phyloP scores from a whole-genome alignment of 2,329 filamentous ascomycete genomes.

The Curvularia eragrostidis region DNA sequence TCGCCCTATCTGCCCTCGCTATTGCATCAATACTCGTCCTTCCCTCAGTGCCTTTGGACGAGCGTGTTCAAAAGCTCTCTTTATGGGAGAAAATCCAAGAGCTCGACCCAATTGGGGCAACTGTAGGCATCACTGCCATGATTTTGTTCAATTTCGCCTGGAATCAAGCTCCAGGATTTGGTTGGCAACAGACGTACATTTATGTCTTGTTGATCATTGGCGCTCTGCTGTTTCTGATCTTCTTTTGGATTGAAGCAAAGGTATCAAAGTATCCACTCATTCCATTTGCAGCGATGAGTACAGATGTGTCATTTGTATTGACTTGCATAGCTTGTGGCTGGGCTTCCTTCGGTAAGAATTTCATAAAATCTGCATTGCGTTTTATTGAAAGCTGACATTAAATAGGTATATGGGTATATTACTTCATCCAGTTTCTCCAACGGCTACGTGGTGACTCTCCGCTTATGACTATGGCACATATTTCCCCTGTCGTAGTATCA shows the following conservation, averaged over 20 bases:
- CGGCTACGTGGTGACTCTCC: constrained; percentile 33
- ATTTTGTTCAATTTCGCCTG: constrained; percentile 70
- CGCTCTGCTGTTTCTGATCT: constrained; percentile 60
- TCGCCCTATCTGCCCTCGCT: constrained; percentile 50
- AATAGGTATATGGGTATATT: constrained; percentile 42
- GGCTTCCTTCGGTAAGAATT: constrained; percentile 41
- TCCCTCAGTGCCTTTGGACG: constrained; percentile 41
- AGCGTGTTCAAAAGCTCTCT: constrained; percentile 19
- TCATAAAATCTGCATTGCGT: not conserved
- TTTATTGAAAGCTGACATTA: not conserved
- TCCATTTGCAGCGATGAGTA: constrained; percentile 60
- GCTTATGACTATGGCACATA: constrained; percentile 36
- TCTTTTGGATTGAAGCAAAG: constrained; percentile 60
- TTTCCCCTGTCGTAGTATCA: constrained; percentile 36
- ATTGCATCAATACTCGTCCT: constrained; percentile 50
- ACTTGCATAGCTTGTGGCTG: constrained; percentile 58
- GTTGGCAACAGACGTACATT: constrained; percentile 65
- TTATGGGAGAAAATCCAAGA: constrained; percentile 37
- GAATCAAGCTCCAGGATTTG: constrained; percentile 68
- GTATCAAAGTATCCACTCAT: constrained; percentile 62
- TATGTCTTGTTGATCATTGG: constrained; percentile 65
- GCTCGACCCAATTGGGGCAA: constrained; percentile 55
- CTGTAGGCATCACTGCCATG: constrained; percentile 61
- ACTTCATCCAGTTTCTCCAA: constrained; percentile 41
- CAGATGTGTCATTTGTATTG: constrained; percentile 63